Conservation (phyloP, 2,329 filamentous ascomycete species). For the Exophiala calicioides region DNA sequence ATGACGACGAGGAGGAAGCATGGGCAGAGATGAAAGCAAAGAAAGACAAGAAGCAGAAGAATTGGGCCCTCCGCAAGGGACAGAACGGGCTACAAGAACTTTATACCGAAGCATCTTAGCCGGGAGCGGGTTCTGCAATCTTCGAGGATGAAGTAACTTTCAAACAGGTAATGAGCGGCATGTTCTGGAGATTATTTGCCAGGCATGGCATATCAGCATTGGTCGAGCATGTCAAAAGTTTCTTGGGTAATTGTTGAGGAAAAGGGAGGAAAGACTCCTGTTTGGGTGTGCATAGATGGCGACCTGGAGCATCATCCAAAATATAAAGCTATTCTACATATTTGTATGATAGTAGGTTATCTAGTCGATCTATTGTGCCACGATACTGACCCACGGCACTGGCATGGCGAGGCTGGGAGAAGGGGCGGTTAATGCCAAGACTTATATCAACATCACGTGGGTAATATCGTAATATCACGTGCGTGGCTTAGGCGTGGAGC, state of each 20-base stretch:
- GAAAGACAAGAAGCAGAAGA: conserved; percentile 51
- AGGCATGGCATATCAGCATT: conserved; percentile 9
- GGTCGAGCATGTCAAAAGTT: conserved; percentile 8
- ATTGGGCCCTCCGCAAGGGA: conserved; percentile 47
- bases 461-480: too few relatives aligned
- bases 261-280: background rate
- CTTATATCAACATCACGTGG: too few relatives aligned
- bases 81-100: conserved; percentile 30
- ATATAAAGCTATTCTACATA: conserved; percentile 14
- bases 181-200: conserved; percentile 3
- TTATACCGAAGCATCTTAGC: conserved; percentile 26
- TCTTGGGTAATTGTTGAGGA: conserved; percentile 12
- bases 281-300: conserved; percentile 11
- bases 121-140: background rate
- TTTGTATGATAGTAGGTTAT: conserved; percentile 17
- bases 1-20: conserved; percentile 52
- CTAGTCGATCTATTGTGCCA: too few relatives aligned
- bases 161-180: conserved; percentile 19
- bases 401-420: too few relatives aligned
- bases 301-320: conserved; percentile 8
- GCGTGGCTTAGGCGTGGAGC: too few relatives aligned
- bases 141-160: background rate
- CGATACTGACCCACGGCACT: background rate
- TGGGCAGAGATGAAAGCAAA: conserved; percentile 55
- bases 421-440: too few relatives aligned